Evolutionary conservation across 257 asterid genomes (phyloP).

Genomic region (Nicotiana otophora): DNA sequence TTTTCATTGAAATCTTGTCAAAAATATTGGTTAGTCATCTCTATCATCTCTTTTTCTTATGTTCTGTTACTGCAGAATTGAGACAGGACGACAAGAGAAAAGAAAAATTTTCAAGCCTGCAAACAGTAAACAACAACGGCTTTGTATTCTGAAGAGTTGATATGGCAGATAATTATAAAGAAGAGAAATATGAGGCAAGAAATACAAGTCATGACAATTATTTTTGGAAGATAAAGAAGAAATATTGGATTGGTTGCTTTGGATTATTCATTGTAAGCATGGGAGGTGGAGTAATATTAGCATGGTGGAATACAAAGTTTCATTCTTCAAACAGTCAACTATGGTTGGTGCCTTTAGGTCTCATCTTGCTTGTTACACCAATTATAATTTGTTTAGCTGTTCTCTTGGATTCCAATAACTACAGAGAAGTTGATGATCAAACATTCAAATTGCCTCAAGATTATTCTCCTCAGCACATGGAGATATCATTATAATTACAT

Average conservation of each 20-base stretch:
- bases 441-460: too few species aligned
- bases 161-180: neutral
- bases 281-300: neutral
- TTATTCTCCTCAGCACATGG: neutral
- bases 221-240: neutral
- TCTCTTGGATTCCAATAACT: neutral
- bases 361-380: neutral
- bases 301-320: neutral
- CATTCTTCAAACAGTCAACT: neutral
- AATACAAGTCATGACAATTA: neutral
- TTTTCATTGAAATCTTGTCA: neutral
- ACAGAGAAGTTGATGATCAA: neutral
- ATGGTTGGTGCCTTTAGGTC: slow-evolving; percentile 5
- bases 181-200: neutral
- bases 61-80: neutral
- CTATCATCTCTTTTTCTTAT: neutral
- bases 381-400: neutral
- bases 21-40: neutral
- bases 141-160: neutral
- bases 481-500: neutral
- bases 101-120: neutral
- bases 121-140: neutral
- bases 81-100: neutral
- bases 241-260: neutral
- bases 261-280: neutral